phyloP scores from a whole-genome alignment of 2,329 filamentous ascomycete species.

The Talaromyces sp. region DNA sequence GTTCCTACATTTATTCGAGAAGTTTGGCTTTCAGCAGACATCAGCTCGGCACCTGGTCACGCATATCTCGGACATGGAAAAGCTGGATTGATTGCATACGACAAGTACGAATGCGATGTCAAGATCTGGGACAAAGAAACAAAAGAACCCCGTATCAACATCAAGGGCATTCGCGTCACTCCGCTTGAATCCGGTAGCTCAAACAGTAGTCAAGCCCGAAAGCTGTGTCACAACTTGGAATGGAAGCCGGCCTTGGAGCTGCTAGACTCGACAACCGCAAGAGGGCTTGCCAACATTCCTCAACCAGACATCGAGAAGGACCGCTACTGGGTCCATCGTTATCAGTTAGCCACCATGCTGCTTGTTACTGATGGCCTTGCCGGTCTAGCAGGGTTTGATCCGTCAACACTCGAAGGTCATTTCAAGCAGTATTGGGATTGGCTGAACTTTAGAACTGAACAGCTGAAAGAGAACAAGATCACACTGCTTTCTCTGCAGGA shows the following conservation, averaged over 20 bases:
- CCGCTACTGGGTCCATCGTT: conserved; percentile 18
- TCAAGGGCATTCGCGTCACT: conserved; percentile 25
- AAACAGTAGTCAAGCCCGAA: conserved; percentile 12
- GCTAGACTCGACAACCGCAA: conserved; percentile 15
- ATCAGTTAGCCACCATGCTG: conserved; percentile 27
- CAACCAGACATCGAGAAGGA: conserved; percentile 8
- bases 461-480: conserved; percentile 19
- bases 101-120: conserved; percentile 19
- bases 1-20: conserved; percentile 29
- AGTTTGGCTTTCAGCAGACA: conserved; percentile 26
- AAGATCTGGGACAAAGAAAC: conserved; percentile 17
- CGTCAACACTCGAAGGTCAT: conserved; percentile 19
- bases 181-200: conserved; percentile 21
- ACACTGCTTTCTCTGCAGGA: conserved; percentile 19
- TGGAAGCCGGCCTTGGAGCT: conserved; percentile 24
- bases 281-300: conserved; percentile 10
- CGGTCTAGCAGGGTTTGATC: conserved; percentile 16
- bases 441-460: conserved; percentile 19
- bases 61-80: conserved; percentile 23
- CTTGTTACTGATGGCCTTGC: conserved; percentile 25
- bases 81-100: conserved; percentile 16
- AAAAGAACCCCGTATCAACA: conserved; percentile 14
- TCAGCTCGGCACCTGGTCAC: conserved; percentile 16
- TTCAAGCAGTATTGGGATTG: conserved; percentile 26
- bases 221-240: conserved; percentile 22